Conservation (phyloP, 2,329 filamentous ascomycete genomes). For the Phaeoacremonium minimum region DNA sequence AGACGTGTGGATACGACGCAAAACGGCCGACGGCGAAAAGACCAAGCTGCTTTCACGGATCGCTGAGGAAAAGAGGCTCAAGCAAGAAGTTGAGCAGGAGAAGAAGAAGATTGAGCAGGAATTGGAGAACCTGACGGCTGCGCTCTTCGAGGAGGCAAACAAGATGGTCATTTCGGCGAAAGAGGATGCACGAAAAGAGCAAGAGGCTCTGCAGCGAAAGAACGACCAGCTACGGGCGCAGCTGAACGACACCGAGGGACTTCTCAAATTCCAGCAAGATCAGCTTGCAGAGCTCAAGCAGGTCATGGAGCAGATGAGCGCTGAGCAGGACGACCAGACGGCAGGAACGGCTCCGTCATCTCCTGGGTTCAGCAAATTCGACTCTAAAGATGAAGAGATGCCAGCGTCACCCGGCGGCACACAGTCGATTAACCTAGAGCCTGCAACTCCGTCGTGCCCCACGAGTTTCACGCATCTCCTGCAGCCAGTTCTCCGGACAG, state of each 20-base stretch:
- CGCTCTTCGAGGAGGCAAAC: constrained; percentile 97
- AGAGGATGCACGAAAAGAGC: constrained; percentile 81
- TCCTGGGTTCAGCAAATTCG: constrained; percentile 68
- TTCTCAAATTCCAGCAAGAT: constrained; percentile 87
- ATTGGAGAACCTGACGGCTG: constrained; percentile 82
- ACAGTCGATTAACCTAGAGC: constrained; percentile 34
- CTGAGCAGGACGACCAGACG: constrained; percentile 67
- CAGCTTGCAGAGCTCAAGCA: constrained; percentile 87
- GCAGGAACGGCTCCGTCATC: constrained; percentile 77
- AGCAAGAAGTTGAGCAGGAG: constrained; percentile 66
- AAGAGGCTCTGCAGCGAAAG: constrained; percentile 74
- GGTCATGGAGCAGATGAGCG: constrained; percentile 83
- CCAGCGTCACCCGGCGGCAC: constrained; percentile 28
- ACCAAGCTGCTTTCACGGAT: constrained; percentile 52
- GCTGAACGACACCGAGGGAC: constrained; percentile 77
- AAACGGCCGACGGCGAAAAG: constrained; percentile 71
- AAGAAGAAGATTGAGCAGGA: constrained; percentile 91
- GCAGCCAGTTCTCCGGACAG: constrained; percentile 76
- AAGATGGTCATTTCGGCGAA: constrained; percentile 94
- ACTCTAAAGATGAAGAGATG: constrained; percentile 45
- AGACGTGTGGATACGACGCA: constrained; percentile 72
- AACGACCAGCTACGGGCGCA: constrained; percentile 86
- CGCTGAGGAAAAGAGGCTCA: constrained; percentile 61
- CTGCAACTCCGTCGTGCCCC: constrained; percentile 50
- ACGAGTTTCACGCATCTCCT: constrained; percentile 79